Base-by-base conservation (phyloP, 1,284 basidiomycete genomes). In the Porogramme epimiltina region DNA sequence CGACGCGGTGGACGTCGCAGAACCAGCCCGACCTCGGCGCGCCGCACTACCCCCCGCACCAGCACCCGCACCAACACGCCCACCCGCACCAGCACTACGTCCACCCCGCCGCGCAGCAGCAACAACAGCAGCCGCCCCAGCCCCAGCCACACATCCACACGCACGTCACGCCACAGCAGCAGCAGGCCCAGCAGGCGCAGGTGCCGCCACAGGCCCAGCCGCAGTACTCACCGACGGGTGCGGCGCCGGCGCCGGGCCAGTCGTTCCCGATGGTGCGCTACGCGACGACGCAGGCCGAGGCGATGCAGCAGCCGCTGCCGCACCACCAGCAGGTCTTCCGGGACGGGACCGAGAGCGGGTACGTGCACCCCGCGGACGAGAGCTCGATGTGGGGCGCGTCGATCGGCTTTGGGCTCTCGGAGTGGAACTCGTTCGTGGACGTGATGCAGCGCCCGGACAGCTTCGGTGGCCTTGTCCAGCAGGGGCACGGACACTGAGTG, bases 401-500 rank as follows among this genome's bases (percentile, higher is more conserved):
- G 33, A 66, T 73, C 37, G 73, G 73, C 31, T 73, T 75, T 40
- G 71, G 66, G 42, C 62, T 69, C 48, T 67, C 66, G 38, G 72
- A 73, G 62, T 74, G 77, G 77, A 64, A 70, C 46, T 70, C 71
- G 52, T 78, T 80, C 57, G 63, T 79, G 55, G 70, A 76, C 54
- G 76, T 71, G 31, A 73, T 78, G 68, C 74, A 75, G 58, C 69
- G 72, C 10, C 68, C 74, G 39, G 62, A 63, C 47, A 55, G 54
- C 50, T 59, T 56, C 41, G 36, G 41, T 19, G 34, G 33, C 16
- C 48, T 56, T 42, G 55, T 52, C 18, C 52, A 34, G 24, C 51
- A 28, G 18, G 56, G 56, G 22, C 55, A 52, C 46, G n/a, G 52
- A 47, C 58, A 49, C 24, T 54, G 37, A 13, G 28, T 31, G 28